Percentiles rank a stretch among this genome's conserved stretches.
phyloP scores from a whole-genome alignment of 768 basidiomycete genomes.

The Hygrophoropsis aurantiaca region DNA sequence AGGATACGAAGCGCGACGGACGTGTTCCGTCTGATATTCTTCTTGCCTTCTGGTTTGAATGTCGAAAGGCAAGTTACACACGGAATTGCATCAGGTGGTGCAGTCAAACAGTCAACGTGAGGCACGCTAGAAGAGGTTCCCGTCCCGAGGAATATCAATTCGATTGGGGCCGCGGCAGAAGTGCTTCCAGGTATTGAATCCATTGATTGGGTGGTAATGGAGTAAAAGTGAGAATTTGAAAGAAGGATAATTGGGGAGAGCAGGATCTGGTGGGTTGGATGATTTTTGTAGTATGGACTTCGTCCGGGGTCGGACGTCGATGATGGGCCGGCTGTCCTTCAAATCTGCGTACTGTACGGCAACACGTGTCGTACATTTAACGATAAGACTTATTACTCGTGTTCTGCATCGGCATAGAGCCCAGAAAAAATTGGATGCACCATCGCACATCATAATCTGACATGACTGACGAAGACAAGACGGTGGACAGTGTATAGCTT shows the following conservation, averaged over 20 bases:
- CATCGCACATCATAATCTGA: no score
- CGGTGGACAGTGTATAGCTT: no score
- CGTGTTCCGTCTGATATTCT: conserved; percentile 84
- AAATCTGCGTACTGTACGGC: conserved; percentile 4
- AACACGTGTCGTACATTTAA: not conserved
- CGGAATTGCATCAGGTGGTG: conserved; percentile 46
- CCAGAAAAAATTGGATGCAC: no score
- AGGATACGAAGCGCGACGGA: conserved; percentile 60
- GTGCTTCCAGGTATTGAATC: not conserved
- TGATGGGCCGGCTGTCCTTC: not conserved
- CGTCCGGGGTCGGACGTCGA: not conserved
- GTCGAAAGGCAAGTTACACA: conserved; percentile 73
- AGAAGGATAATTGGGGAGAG: not conserved
- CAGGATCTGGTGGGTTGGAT: not conserved
- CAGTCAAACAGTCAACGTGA: conserved; percentile 71
- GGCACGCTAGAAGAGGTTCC: conserved; percentile 79
- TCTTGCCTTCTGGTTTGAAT: conserved; percentile 68
- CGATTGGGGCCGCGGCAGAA: conserved; percentile 28
- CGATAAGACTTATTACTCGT: no score
- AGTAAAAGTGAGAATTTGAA: not conserved
- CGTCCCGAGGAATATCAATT: conserved; percentile 82
- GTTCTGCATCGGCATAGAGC: no score
- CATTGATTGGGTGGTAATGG: not conserved
- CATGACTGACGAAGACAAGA: no score
- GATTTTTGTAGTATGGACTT: not conserved